Evolutionary conservation across 2,329 filamentous ascomycete genomes (phyloP).

Genomic region (Rachicladosporium sp.): DNA sequence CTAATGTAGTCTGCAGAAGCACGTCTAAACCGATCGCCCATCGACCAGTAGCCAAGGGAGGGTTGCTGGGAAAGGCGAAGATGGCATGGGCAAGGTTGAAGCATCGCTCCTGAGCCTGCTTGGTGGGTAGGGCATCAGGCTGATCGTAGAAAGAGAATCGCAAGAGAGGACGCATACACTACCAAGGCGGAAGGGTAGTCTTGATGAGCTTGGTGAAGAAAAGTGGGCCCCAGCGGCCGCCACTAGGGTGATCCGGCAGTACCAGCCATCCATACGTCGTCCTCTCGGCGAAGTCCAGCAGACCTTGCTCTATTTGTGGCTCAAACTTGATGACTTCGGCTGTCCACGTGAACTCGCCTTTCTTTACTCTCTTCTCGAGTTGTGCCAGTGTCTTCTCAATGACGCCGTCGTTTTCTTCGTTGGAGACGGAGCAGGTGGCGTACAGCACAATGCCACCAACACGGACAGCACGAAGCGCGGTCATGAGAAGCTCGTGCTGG

Average conservation of each 20-base stretch:
- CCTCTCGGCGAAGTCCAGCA: conserved; percentile 14
- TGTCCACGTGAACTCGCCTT: conserved; percentile 21
- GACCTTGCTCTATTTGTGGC: conserved; percentile 10
- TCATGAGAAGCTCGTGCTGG: conserved; percentile 24
- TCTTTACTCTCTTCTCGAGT: conserved; percentile 27
- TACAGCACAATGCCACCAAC: conserved; percentile 29
- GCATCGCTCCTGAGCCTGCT: too few relatives aligned
- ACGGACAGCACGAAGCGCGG: conserved; percentile 24
- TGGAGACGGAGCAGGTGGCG: conserved; percentile 30
- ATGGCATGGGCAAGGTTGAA: too few relatives aligned
- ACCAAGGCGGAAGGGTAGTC: neutral
- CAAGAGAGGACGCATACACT: too few relatives aligned
- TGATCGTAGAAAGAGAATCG: too few relatives aligned
- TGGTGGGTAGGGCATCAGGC: too few relatives aligned
- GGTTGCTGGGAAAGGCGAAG: too few relatives aligned
- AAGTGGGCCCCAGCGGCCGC: conserved; percentile 28
- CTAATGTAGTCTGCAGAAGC: too few relatives aligned
- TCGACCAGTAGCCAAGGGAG: too few relatives aligned
- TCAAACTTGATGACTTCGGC: conserved; percentile 16
- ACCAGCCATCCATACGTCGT: conserved; percentile 30
- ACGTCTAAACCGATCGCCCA: too few relatives aligned
- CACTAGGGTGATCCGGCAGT: conserved; percentile 27
- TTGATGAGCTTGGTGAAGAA: conserved; percentile 30
- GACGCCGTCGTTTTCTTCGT: conserved; percentile 30
- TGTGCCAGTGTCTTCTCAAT: conserved; percentile 24